phyloP scores from a whole-genome alignment of 1,284 basidiomycete species.

The Testicularia cyperi region DNA sequence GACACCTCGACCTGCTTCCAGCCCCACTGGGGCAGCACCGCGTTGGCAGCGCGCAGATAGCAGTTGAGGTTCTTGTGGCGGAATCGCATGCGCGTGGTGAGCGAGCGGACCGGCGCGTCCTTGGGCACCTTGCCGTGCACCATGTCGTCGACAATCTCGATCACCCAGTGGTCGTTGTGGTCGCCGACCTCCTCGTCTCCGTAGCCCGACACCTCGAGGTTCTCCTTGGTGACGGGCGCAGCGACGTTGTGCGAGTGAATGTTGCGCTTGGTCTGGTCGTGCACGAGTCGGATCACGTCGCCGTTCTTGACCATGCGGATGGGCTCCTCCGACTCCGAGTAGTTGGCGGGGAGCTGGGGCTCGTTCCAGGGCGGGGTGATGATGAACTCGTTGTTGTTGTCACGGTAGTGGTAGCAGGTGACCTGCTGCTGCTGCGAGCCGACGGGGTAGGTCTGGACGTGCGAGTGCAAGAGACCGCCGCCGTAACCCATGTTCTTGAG shows the following conservation, averaged over 20 bases:
- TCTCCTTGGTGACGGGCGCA: conserved; percentile 85
- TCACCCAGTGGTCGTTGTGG: conserved; percentile 83
- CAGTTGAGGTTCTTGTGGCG: conserved; percentile 68
- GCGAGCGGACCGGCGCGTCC: conserved; percentile 74
- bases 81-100: conserved; percentile 87
- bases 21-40: conserved; percentile 91
- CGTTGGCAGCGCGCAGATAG: conserved; percentile 86
- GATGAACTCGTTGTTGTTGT: conserved; percentile 91
- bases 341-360: conserved; percentile 38
- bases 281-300: conserved; percentile 78
- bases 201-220: conserved; percentile 89
- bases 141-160: conserved; percentile 88
- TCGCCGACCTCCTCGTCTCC: conserved; percentile 87
- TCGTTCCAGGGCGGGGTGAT: conserved; percentile 79
- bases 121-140: conserved; percentile 64
- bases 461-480: conserved; percentile 92
- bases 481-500: conserved; percentile 98
- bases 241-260: conserved; percentile 87
- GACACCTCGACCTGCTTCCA: conserved; percentile 98
- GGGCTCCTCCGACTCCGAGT: conserved; percentile 27
- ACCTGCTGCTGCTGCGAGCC: conserved; percentile 96
- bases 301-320: conserved; percentile 72
- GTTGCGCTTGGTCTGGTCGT: conserved; percentile 79
- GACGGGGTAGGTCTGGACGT: conserved; percentile 87
- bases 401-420: conserved; percentile 99